Percentiles rank a stretch among this genome's conserved stretches.
Evolutionary conservation across 2,329 filamentous ascomycete species (phyloP).

Genomic region (Paracorniculantispora psalliotae): DNA sequence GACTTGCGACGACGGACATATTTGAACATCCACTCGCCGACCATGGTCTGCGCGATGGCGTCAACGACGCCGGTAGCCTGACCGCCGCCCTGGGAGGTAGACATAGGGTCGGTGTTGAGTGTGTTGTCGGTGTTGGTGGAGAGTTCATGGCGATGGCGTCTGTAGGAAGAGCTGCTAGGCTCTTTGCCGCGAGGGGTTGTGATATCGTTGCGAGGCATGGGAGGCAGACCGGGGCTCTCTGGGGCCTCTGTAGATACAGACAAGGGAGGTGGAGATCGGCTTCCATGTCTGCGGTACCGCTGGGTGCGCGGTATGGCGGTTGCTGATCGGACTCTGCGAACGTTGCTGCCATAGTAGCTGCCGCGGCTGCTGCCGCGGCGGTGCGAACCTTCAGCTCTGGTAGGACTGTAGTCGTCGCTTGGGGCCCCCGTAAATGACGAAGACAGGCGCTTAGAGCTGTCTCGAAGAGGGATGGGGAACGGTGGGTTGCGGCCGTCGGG

Average conservation of each 20-base stretch:
- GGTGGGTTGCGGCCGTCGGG: slow-evolving; percentile 63
- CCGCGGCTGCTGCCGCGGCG: slow-evolving; percentile 44
- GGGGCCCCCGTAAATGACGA: slow-evolving; percentile 56
- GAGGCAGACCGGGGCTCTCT: slow-evolving; percentile 67
- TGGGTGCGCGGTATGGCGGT: slow-evolving; percentile 60
- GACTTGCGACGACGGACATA: slow-evolving; percentile 84
- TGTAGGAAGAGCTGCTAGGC: slow-evolving; percentile 35
- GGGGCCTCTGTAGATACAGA: slow-evolving; percentile 63
- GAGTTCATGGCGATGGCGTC: slow-evolving; percentile 49
- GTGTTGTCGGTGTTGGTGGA: slow-evolving; percentile 58
- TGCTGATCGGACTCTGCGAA: slow-evolving; percentile 82
- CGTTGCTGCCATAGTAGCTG: slow-evolving; percentile 54
- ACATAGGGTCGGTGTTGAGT: slow-evolving; percentile 32
- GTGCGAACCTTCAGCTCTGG: slow-evolving; percentile 53
- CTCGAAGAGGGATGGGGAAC: slow-evolving; percentile 85
- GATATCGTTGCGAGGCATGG: slow-evolving; percentile 68
- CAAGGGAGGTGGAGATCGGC: slow-evolving; percentile 60
- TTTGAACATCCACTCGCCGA: slow-evolving; percentile 96
- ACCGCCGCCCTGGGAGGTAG: slow-evolving; percentile 50
- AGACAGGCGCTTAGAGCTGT: slow-evolving; percentile 67
- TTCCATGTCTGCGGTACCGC: slow-evolving; percentile 45
- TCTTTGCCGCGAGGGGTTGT: slow-evolving; percentile 52
- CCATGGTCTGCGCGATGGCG: slow-evolving; percentile 96
- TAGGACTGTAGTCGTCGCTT: slow-evolving; percentile 77
- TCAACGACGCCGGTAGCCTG: slow-evolving; percentile 82